These are phyloP conservation scores for Talaromyces sp. DNA, from an alignment of 2,329 filamentous ascomycete species.

Conservation along the genomic window DNA sequence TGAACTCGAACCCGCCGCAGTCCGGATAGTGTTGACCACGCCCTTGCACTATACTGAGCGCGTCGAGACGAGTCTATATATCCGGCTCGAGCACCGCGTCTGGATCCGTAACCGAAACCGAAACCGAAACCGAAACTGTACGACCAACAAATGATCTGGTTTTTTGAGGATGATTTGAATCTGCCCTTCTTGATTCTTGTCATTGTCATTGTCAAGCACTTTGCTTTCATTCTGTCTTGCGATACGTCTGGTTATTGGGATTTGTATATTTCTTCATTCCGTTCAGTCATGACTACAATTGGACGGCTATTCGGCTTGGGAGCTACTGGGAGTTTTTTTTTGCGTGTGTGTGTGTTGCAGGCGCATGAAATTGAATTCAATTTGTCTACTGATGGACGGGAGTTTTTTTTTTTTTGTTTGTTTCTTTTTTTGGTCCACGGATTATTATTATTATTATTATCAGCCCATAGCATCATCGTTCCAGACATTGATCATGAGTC, in stretches of 20 bases:
- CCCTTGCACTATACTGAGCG: no score
- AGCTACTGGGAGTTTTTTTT: slow-evolving; percentile 13
- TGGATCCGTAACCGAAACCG: no score
- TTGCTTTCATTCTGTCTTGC: background rate
- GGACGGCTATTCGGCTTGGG: slow-evolving; percentile 2
- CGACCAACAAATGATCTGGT: background rate
- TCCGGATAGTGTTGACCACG: no score
- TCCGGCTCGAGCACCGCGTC: background rate
- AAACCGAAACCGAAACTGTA: background rate
- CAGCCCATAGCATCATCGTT: no score
- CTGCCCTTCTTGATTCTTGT: no score
- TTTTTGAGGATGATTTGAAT: background rate
- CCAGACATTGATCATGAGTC: no score
- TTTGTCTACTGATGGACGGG: background rate
- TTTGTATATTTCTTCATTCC: background rate
- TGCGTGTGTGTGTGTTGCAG: slow-evolving; percentile 13
- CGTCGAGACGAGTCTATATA: background rate
- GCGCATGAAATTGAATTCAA: slow-evolving; percentile 5
- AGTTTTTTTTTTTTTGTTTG: no score
- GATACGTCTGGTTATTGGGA: background rate
- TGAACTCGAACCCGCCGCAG: no score
- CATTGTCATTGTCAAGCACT: no score
- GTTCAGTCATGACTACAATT: background rate
- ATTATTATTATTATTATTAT: no score
- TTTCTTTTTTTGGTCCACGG: no score